Evolutionary conservation across 1,139 yeast species (phyloP).

Genomic region (Kluyveromyces sp.): DNA sequence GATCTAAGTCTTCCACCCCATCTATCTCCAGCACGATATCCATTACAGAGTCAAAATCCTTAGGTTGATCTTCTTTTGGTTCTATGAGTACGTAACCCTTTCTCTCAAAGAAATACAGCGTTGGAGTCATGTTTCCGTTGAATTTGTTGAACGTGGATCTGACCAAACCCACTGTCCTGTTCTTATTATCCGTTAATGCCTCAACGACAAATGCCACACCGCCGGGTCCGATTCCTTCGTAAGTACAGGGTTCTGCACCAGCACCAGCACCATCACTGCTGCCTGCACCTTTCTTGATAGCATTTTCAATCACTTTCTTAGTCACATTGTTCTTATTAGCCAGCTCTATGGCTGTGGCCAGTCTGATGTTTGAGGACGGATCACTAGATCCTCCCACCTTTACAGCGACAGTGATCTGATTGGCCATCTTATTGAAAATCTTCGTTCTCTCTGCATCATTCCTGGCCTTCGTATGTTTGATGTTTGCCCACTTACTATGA

Average conservation of each 20-base stretch:
- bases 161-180: constrained; percentile 69
- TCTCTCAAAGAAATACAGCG: constrained; percentile 66
- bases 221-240: constrained; percentile 91
- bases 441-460: constrained; percentile 76
- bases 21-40: constrained; percentile 63
- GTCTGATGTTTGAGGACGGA: constrained; percentile 55
- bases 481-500: constrained; percentile 93
- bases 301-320: constrained; percentile 78
- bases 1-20: constrained; percentile 80
- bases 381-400: constrained; percentile 53
- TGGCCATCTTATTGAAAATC: constrained; percentile 65
- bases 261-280: constrained; percentile 37
- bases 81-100: constrained; percentile 60
- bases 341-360: constrained; percentile 67
- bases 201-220: constrained; percentile 82
- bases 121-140: constrained; percentile 69
- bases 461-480: constrained; percentile 88
- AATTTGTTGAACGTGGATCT: constrained; percentile 69
- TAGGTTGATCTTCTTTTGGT: constrained; percentile 18
- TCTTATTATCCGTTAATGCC: constrained; percentile 82
- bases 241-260: constrained; percentile 46
- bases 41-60: constrained; percentile 51
- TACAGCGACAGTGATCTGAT: constrained; percentile 67
- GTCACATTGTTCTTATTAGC: constrained; percentile 76
- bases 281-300: constrained; percentile 79